Evolutionary conservation across 495 filamentous ascomycete genomes (phyloP), one percentile per base, ranked within the genome.

Genomic region (Copromyces sp.): DNA sequence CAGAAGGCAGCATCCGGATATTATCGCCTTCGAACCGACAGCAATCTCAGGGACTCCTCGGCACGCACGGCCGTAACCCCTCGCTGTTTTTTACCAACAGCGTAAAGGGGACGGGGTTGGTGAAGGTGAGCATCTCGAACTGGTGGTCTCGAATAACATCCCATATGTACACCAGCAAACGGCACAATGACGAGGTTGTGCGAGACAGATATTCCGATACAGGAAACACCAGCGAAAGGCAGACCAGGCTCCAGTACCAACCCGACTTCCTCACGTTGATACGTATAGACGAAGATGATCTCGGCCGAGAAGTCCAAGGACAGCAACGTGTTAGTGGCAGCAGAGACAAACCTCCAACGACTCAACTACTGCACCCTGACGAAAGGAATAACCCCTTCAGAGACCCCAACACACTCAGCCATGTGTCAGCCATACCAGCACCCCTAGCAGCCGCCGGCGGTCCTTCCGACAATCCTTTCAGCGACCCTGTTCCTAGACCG

Each of bases 1-100:
- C 83, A 86, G 40, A 84, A 86, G 72, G 77, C 86, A 39, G 81
- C 87, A 77, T 78, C 83, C 44, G 84, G 85, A 14, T 86, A 82
- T 72, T 87, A 32, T 65, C 53, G 29, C 53, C 53, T 17, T 35
- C 32, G 5, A 65, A 37, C 8, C 53, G 29, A 24, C 53, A 85
- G 4, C 86, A 87, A 72, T 87, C 14, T 86, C 74, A 79, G 85
- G 37, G 81, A 84, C 17, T 75, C 82, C 12, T 71, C 53, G 76
- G 71, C 39, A 71, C 69, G 45, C 82, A 83, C 74, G 84, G 82
- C 70, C 81, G 81, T n/a, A 79, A 77, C 68, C 80, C 79, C 68
- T 81, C 83, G 41, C 75, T 74, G 14, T 74, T 45, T 40, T 71
- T 65, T 44, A 68, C 47, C 29, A 35, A 53, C 70, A 59, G 39